Conservation (phyloP, 805 yeast species). For the Saccharomycopsis capsularis region DNA sequence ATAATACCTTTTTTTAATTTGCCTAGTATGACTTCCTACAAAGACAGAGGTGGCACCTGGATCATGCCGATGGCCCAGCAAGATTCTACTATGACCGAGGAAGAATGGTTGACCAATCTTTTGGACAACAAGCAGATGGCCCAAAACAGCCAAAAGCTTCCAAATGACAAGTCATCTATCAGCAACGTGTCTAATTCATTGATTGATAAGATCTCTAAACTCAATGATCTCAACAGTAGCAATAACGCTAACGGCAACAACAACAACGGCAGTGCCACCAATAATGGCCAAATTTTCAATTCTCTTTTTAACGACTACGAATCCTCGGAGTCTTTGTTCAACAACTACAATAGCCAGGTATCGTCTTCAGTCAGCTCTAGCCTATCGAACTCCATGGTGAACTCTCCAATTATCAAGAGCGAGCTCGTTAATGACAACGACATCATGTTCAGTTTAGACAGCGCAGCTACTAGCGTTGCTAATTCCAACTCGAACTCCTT, state of each 20-base stretch:
- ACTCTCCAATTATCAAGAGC: constrained; percentile 28
- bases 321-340: constrained; percentile 2
- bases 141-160: neutral
- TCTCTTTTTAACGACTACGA: constrained; percentile 9
- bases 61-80: neutral
- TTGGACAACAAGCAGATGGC: constrained; percentile 2
- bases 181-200: neutral
- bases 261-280: neutral
- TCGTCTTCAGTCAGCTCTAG: constrained; percentile 21
- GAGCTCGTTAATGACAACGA: constrained; percentile 35
- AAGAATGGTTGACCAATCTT: constrained; percentile 12
- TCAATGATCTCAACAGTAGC: neutral
- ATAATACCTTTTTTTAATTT: too few relatives aligned
- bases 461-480: neutral
- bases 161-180: neutral
- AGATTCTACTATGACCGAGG: neutral
- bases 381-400: constrained; percentile 25
- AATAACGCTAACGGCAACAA: neutral
- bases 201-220: neutral
- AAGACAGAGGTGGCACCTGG: constrained; percentile 3
- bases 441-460: neutral
- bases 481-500: neutral
- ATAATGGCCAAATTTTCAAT: neutral
- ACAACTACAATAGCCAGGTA: constrained; percentile 3
- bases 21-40: constrained; percentile 6